Conservation (phyloP, 768 basidiomycete genomes). For the Rhodosporidiobolus sp. region DNA sequence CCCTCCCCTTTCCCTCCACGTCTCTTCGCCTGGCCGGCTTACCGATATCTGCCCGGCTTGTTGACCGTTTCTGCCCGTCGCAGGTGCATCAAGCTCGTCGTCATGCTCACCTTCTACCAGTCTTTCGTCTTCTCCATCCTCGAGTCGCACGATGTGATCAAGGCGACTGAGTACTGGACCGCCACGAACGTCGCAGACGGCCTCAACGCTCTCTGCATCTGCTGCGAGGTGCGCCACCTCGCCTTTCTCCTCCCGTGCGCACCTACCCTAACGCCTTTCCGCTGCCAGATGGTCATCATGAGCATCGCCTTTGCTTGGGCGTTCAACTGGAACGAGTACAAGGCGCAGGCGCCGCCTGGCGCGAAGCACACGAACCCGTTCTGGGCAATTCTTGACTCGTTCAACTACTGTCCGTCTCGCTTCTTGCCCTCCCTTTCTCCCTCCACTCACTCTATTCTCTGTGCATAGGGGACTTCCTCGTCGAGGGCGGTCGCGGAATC, state of each 20-base stretch:
- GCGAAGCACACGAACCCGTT: constrained; percentile 55
- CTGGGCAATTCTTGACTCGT: constrained; percentile 66
- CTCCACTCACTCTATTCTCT: neutral
- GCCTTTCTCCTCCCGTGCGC: constrained; percentile 28
- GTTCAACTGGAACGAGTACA: constrained; percentile 69
- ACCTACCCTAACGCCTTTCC: neutral
- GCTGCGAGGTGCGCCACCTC: constrained; percentile 64
- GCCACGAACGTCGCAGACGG: constrained; percentile 78
- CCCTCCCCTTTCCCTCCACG: too few species aligned
- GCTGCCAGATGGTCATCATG: constrained; percentile 74
- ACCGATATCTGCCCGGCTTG: neutral
- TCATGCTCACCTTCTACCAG: constrained; percentile 61
- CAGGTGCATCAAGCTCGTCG: constrained; percentile 29
- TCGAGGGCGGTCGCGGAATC: constrained; percentile 65
- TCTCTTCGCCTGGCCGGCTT: neutral
- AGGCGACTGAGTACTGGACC: constrained; percentile 77
- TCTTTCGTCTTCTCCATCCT: constrained; percentile 69
- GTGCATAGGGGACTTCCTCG: constrained; percentile 60
- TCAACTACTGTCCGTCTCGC: constrained; percentile 45
- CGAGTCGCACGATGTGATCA: constrained; percentile 62
- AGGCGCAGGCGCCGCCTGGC: constrained; percentile 47
- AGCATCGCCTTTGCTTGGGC: constrained; percentile 77
- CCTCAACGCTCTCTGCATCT: constrained; percentile 72
- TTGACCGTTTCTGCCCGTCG: neutral
- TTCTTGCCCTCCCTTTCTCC: neutral